Conservation (phyloP, 805 yeast genomes). For the Starmerella geochares region DNA sequence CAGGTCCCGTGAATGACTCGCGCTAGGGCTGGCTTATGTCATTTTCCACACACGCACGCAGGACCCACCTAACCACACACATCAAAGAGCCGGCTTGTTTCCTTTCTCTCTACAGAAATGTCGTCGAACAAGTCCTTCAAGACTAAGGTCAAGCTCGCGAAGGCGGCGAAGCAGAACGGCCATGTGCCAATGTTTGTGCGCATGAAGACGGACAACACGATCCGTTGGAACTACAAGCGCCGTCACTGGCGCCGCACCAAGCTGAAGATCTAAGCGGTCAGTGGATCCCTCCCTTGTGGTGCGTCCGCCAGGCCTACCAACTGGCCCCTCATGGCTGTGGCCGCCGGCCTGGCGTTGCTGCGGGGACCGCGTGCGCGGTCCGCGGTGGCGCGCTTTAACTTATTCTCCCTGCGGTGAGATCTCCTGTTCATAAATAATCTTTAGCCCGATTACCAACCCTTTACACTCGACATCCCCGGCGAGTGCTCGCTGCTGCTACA, state of each 20-base stretch:
- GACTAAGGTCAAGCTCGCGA: slow-evolving; percentile 97
- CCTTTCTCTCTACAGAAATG: slow-evolving; percentile 16
- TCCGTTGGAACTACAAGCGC: slow-evolving; percentile 91
- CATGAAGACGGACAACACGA: slow-evolving; percentile 93
- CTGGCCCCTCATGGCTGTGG: no score
- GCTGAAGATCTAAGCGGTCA: slow-evolving; percentile 70
- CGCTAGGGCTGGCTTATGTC: slow-evolving; percentile 5
- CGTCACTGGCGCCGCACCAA: slow-evolving; percentile 99
- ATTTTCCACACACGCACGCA: slow-evolving; percentile 2
- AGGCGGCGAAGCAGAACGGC: slow-evolving; percentile 98
- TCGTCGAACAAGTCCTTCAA: slow-evolving; percentile 77
- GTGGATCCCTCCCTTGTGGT: slow-evolving; percentile 6
- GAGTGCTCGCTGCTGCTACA: no score
- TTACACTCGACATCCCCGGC: no score
- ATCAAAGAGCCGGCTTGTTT: background rate
- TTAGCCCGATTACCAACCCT: slow-evolving; percentile 6
- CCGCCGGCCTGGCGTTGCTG: no score
- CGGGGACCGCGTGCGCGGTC: no score
- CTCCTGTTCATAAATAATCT: slow-evolving; percentile 9
- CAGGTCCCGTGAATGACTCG: background rate
- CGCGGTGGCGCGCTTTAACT: slow-evolving; percentile 4
- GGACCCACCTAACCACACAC: slow-evolving; percentile 1
- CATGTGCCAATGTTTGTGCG: slow-evolving; percentile 99
- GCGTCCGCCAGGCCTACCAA: no score
- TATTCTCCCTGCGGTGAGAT: slow-evolving; percentile 9